Percentiles rank a stretch among this genome's conserved stretches.
phyloP scores from a whole-genome alignment of 345 rosid species.

The Brassica rapa region DNA sequence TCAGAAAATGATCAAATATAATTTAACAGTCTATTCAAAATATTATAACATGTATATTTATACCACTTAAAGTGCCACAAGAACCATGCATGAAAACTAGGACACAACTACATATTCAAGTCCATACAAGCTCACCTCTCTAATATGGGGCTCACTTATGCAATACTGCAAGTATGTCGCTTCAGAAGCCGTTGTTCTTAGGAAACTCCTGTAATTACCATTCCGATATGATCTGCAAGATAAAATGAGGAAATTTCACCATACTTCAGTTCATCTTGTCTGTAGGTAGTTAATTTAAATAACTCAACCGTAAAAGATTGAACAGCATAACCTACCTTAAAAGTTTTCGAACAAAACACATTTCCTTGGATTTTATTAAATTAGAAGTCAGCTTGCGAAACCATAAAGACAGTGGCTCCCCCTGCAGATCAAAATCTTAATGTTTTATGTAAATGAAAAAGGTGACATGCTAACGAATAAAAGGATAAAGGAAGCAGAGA shows the following conservation, averaged over 20 bases:
- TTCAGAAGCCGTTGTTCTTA: slow-evolving; percentile 56
- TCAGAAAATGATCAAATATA: slow-evolving; percentile 20
- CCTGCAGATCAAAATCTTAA: slow-evolving; percentile 50
- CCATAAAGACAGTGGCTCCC: slow-evolving; percentile 89
- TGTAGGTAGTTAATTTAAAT: background rate
- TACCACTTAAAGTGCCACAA: background rate
- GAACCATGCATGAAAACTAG: slow-evolving; percentile 6
- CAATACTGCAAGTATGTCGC: slow-evolving; percentile 83
- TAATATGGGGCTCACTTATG: slow-evolving; percentile 63
- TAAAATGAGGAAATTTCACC: background rate
- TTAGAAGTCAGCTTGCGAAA: slow-evolving; percentile 60
- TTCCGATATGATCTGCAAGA: slow-evolving; percentile 56
- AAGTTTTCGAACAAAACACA: slow-evolving; percentile 70
- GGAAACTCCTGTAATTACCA: slow-evolving; percentile 68
- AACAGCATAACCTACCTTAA: slow-evolving; percentile 51
- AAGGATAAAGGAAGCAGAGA: slow-evolving; percentile 32
- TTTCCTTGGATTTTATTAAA: slow-evolving; percentile 65
- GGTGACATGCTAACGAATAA: slow-evolving; percentile 23
- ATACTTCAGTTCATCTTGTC: slow-evolving; percentile 1
- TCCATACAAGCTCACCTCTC: slow-evolving; percentile 51
- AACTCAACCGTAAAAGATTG: slow-evolving; percentile 1
- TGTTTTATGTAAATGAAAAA: slow-evolving; percentile 16
- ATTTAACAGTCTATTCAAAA: slow-evolving; percentile 7
- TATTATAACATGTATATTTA: background rate
- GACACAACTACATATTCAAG: slow-evolving; percentile 1